Percentiles rank a stretch among this genome's conserved stretches.
Conservation (phyloP, 176 grass and related monocot genomes). For the Oryza longistaminata region DNA sequence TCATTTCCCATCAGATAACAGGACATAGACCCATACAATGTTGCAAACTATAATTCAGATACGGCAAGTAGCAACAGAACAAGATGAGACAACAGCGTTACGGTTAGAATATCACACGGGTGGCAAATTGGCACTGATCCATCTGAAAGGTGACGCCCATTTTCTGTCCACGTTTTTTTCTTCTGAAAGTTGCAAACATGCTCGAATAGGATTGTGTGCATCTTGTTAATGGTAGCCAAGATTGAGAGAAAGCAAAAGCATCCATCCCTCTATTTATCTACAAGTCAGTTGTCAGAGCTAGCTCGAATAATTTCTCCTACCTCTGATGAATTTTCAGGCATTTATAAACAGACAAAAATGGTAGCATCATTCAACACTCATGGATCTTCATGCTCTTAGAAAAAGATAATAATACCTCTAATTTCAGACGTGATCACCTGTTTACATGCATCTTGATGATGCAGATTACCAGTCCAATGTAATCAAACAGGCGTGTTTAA, state of each 20-base stretch:
- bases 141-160: not conserved
- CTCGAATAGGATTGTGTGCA: not conserved
- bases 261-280: too few species aligned
- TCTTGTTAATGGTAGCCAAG: not conserved
- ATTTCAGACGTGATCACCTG: not conserved
- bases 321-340: not conserved
- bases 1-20: not conserved
- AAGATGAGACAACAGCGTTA: not conserved
- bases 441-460: not conserved
- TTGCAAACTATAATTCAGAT: not conserved
- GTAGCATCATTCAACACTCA: not conserved
- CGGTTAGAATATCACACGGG: not conserved
- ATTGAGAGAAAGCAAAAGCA: too few species aligned
- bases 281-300: not conserved
- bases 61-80: not conserved
- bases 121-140: not conserved
- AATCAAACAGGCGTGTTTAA: not conserved
- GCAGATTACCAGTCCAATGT: not conserved
- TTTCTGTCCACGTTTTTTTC: too few species aligned
- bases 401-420: not conserved
- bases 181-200: too few species aligned
- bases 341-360: not conserved
- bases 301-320: not conserved
- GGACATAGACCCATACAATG: not conserved
- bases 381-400: not conserved